Percentiles rank a stretch among this genome's conserved stretches.
Evolutionary conservation across 805 yeast species (phyloP).

Genomic region (Metschnikowia peoriensis): DNA sequence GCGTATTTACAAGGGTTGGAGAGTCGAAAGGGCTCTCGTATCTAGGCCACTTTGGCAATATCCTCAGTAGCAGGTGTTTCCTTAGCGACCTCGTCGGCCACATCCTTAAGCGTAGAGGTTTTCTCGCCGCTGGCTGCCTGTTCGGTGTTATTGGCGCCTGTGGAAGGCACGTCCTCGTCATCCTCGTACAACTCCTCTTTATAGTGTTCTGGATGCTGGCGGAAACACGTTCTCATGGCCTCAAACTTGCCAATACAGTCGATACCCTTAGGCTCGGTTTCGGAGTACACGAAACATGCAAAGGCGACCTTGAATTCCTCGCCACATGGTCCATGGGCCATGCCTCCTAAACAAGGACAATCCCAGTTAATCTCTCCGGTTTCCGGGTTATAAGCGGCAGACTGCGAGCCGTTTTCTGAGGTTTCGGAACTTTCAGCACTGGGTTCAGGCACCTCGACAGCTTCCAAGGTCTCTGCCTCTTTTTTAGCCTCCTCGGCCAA

Average conservation of each 20-base stretch:
- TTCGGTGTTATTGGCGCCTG: background rate
- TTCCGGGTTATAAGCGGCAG: conserved; percentile 88
- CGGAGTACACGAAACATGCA: conserved; percentile 91
- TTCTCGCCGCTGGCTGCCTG: too few relatives aligned
- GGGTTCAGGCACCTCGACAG: background rate
- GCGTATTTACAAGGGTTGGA: background rate
- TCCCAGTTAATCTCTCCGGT: conserved; percentile 99
- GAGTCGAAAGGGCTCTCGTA: too few relatives aligned
- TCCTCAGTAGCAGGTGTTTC: background rate
- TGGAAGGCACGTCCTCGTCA: conserved; percentile 40
- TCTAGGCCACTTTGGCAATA: background rate
- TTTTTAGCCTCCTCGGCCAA: conserved; percentile 3
- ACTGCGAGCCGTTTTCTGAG: conserved; percentile 35
- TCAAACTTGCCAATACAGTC: conserved; percentile 91
- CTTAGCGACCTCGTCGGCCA: background rate
- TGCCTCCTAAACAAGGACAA: conserved; percentile 98
- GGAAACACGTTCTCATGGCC: conserved; percentile 92
- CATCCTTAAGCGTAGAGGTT: background rate
- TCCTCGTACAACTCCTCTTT: conserved; percentile 88
- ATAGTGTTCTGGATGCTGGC: conserved; percentile 87
- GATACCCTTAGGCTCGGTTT: conserved; percentile 92
- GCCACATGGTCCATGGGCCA: conserved; percentile 99
- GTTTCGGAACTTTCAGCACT: conserved; percentile 4
- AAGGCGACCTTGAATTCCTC: conserved; percentile 93
- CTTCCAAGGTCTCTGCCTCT: background rate